Percentiles rank a stretch among this genome's conserved stretches.
Evolutionary conservation across 2,329 filamentous ascomycete genomes (phyloP).

Genomic region (Paraconiothyrium brasiliense): DNA sequence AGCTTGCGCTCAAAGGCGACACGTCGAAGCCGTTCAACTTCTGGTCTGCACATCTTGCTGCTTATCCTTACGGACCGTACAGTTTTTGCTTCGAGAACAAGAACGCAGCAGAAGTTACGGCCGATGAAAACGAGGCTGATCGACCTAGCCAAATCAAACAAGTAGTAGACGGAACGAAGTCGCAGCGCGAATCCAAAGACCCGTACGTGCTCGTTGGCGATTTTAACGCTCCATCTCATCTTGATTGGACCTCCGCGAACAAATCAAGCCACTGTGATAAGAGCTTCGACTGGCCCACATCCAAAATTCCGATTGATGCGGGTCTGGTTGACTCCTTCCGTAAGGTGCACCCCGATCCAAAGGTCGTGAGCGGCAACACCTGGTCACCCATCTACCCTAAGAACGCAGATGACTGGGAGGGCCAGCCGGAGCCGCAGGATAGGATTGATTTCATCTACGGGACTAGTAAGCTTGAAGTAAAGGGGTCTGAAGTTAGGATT

Average conservation of each 20-base stretch:
- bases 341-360: conserved; percentile 10
- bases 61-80: conserved; percentile 20
- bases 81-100: conserved; percentile 21
- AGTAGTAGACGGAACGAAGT: conserved; percentile 14
- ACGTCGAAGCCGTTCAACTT: conserved; percentile 19
- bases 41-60: conserved; percentile 17
- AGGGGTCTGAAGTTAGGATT: conserved; percentile 12
- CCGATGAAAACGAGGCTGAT: conserved; percentile 11
- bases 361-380: conserved; percentile 9
- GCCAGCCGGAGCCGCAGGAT: conserved; percentile 19
- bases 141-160: conserved; percentile 13
- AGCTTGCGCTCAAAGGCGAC: conserved; percentile 15
- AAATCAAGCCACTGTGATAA: conserved; percentile 14
- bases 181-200: conserved; percentile 14
- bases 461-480: conserved; percentile 16
- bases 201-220: conserved; percentile 21
- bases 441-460: conserved; percentile 21
- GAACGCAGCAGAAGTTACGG: neutral
- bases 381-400: conserved; percentile 17
- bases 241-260: conserved; percentile 15
- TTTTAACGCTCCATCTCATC: conserved; percentile 23
- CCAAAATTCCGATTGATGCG: conserved; percentile 12
- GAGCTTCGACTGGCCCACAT: conserved; percentile 17
- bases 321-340: conserved; percentile 20
- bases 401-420: conserved; percentile 14